Evolutionary conservation across 2,329 filamentous ascomycete species (phyloP), one percentile per base, ranked within the genome.

Genomic region (Huntiella savannae): DNA sequence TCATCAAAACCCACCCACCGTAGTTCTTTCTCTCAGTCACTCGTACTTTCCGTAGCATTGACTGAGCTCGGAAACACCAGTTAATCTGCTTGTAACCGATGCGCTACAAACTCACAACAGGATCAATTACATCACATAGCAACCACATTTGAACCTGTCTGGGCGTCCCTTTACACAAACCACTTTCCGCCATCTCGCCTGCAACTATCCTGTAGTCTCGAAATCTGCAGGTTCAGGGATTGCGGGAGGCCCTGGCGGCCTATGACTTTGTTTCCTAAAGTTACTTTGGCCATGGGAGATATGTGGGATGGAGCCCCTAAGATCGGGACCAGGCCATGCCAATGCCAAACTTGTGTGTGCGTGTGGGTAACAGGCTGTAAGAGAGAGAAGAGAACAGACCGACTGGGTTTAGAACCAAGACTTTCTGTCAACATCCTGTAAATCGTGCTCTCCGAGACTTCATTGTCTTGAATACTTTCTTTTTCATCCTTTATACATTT

Each of bases 151-250:
- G n/a, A 39, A 28, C 22, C 22, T 28, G 22, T 28, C 22, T 28
- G 22, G 22, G 22, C 22, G 22, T 28, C 22, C 22, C 22, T 8
- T 28, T 10, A 19, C 12, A 39, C 15, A 19, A 15, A 39, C 37
- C 37, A 17, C 10, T 11, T 39, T 39, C 15, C 15, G 37, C 12
- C 15, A 39, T 13, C 37, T 11, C 37, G 19, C n/a, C 15, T 17
- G 15, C 12, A 17, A 17, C 4, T 19, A 19, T 5, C 15, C 37
- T 17, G 19, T 5, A 39, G 40, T 41, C 17, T 33, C 19, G 40
- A 41, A 41, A 41, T 41, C 8, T 41, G 40, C 40, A 41, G 19
- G 40, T 41, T 11, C 40, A 41, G 19, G 40, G 40, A 41, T 41
- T 28, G 22, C 22, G 22, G 22, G 22, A 28, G 22, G 41, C 16